Percentiles rank a stretch among this genome's conserved stretches.
phyloP scores from a whole-genome alignment of 2,329 filamentous ascomycete genomes.

The Stemphylium beticola region DNA sequence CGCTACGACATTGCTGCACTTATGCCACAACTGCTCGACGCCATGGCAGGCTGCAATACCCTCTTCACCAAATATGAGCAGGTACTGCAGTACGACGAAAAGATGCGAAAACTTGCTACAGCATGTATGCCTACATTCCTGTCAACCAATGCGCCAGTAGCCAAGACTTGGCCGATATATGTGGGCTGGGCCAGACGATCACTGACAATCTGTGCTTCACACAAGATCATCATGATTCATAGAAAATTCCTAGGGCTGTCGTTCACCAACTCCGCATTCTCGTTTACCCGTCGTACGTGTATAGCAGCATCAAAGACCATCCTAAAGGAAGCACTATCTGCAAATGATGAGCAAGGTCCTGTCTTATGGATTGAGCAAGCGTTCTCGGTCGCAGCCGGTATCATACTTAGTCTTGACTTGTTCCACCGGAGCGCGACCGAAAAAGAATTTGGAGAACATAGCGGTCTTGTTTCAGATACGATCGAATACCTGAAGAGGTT shows the following conservation, averaged over 20 bases:
- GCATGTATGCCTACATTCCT: slow-evolving; percentile 44
- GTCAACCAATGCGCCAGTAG: slow-evolving; percentile 34
- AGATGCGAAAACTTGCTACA: slow-evolving; percentile 46
- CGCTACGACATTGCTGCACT: slow-evolving; percentile 47
- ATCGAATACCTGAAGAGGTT: slow-evolving; percentile 18
- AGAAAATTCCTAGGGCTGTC: slow-evolving; percentile 48
- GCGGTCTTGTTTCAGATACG: slow-evolving; percentile 11
- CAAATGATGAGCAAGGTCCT: slow-evolving; percentile 41
- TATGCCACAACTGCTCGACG: slow-evolving; percentile 49
- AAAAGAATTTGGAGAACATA: slow-evolving; percentile 16
- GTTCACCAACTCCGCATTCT: slow-evolving; percentile 49
- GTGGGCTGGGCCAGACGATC: slow-evolving; percentile 48
- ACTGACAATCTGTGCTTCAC: slow-evolving; percentile 47
- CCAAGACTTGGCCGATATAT: slow-evolving; percentile 45
- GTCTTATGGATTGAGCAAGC: slow-evolving; percentile 52
- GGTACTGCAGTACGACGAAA: slow-evolving; percentile 48
- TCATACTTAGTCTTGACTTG: slow-evolving; percentile 49
- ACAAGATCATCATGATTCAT: slow-evolving; percentile 54
- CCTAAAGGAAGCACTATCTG: slow-evolving; percentile 45
- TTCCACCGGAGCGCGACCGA: slow-evolving; percentile 36
- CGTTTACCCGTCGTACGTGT: slow-evolving; percentile 49
- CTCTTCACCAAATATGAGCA: slow-evolving; percentile 51
- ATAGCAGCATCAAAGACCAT: slow-evolving; percentile 51
- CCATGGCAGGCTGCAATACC: slow-evolving; percentile 43
- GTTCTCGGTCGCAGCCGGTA: slow-evolving; percentile 50